Base-by-base conservation (phyloP, 1,284 basidiomycete genomes). In the Heterobasidion annosum region DNA sequence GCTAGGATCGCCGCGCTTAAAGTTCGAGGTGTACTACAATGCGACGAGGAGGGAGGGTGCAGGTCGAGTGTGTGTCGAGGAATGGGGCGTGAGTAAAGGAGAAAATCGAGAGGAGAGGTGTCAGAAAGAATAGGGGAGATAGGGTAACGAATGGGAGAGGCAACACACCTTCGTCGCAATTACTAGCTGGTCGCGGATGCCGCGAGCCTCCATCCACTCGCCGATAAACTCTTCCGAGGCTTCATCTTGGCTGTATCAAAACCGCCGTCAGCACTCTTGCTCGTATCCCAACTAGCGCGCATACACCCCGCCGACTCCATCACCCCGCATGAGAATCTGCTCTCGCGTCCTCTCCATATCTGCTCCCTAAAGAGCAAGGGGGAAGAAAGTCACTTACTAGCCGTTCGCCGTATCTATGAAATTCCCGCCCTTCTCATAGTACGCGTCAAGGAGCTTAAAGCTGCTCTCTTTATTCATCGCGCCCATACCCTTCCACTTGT, bases 111-210 rank as follows among this genome's bases (percentile, higher is more conserved):
- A 25, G 4, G 4, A 25, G 2, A 25, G 25, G 4, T 3, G 25
- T 25, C 25, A 25, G 3, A 25, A 25, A 25, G 25, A 5, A 4
- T 25, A 4, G 25, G 25, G 25, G 25, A 5, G 25, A 25, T 25
- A 25, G 4, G 25, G 25, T 25, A 25, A 25, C 4, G 16, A 46
- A 43, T 45, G 51, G 2, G 25, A 25, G 25, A 25, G 25, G 25
- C 4, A 5, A 25, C 25, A 49, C 34, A 70, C 71, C 63, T 77
- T 78, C 45, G 76, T 77, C 1, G 76, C 71, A 50, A 78, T 65
- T 8, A 78, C 66, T 32, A 78, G 66, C 55, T 75, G 70, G 59
- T 78, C 74, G 16, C 77, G 68, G 48, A 72, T 74, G 1, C 64
- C 65, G 15, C 70, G 68, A 8, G 62, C 56, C 56, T 73, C 68